Evolutionary conservation across 805 yeast species (phyloP).

Genomic region (Myxozyma geophila): DNA sequence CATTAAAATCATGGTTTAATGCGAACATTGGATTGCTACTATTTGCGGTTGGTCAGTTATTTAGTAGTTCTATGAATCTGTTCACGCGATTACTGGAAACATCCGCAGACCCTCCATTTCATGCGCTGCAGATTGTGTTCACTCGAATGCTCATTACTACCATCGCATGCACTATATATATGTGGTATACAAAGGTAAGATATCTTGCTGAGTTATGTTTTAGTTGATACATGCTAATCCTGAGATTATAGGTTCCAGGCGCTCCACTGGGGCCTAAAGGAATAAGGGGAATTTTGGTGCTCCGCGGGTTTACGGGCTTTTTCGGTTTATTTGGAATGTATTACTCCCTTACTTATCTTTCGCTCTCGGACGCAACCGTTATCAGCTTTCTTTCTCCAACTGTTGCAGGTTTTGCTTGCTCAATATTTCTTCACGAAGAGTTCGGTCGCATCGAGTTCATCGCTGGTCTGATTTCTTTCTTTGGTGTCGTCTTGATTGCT

Average conservation of each 20-base stretch:
- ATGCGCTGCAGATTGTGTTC: slow-evolving; percentile 78
- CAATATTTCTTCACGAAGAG: slow-evolving; percentile 65
- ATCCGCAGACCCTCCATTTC: slow-evolving; percentile 66
- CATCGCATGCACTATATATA: slow-evolving; percentile 59
- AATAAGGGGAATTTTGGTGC: slow-evolving; percentile 56
- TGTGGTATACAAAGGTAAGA: slow-evolving; percentile 50
- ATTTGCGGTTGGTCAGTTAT: slow-evolving; percentile 66
- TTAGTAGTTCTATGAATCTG: slow-evolving; percentile 76
- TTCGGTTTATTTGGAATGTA: slow-evolving; percentile 81
- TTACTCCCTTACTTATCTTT: slow-evolving; percentile 69
- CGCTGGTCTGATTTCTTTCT: slow-evolving; percentile 69
- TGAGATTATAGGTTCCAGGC: slow-evolving; percentile 50
- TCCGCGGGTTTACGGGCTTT: slow-evolving; percentile 76
- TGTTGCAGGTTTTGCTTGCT: slow-evolving; percentile 75
- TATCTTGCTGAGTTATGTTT: too few relatives aligned
- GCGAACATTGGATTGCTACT: slow-evolving; percentile 61
- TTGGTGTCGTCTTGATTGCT: slow-evolving; percentile 81
- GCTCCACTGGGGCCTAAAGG: slow-evolving; percentile 73
- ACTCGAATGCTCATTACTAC: slow-evolving; percentile 78
- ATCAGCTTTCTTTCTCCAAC: slow-evolving; percentile 80
- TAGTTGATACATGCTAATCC: background rate
- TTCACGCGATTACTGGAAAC: slow-evolving; percentile 76
- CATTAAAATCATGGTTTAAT: slow-evolving; percentile 20
- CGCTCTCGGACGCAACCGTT: slow-evolving; percentile 80
- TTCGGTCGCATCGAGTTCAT: slow-evolving; percentile 68